Evolutionary conservation across 2,329 filamentous ascomycete species (phyloP).

Genomic region (Myriosclerotinia curreyana): DNA sequence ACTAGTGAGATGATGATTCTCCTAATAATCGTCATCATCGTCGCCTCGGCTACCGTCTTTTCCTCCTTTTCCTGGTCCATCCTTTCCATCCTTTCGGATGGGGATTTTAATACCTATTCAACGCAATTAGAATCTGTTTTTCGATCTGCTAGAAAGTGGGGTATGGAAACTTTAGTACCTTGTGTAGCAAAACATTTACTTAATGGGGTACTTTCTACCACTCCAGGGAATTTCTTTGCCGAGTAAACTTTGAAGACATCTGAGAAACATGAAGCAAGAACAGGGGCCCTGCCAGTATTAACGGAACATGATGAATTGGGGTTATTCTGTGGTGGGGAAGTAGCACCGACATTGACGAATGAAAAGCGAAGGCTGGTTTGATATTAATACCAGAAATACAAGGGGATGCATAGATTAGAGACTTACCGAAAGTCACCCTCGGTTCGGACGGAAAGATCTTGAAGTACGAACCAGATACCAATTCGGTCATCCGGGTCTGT

Average conservation of each 20-base stretch:
- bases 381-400: conserved; percentile 10
- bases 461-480: conserved; percentile 94
- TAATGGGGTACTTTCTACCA: conserved; percentile 86
- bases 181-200: conserved; percentile 93
- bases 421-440: conserved; percentile 84
- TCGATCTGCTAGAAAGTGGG: not conserved
- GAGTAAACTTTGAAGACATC: conserved; percentile 91
- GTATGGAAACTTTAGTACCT: conserved; percentile 67
- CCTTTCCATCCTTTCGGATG: conserved; percentile 90
- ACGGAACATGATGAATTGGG: conserved; percentile 47
- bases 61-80: conserved; percentile 48
- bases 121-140: not conserved
- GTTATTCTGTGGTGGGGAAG: conserved; percentile 25
- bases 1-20: not conserved
- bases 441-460: conserved; percentile 90
- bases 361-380: conserved; percentile 57
- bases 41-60: conserved; percentile 35
- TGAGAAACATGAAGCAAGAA: conserved; percentile 82
- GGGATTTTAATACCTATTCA: conserved; percentile 56
- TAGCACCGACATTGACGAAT: conserved; percentile 78
- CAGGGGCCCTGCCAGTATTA: conserved; percentile 73
- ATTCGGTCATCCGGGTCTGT: conserved; percentile 75
- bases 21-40: conserved; percentile 29
- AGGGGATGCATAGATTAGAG: conserved; percentile 2
- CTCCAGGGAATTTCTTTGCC: conserved; percentile 96